These are phyloP conservation scores for Pichia norvegensis DNA, from an alignment of 1,139 yeast species.

Conservation along the genomic window DNA sequence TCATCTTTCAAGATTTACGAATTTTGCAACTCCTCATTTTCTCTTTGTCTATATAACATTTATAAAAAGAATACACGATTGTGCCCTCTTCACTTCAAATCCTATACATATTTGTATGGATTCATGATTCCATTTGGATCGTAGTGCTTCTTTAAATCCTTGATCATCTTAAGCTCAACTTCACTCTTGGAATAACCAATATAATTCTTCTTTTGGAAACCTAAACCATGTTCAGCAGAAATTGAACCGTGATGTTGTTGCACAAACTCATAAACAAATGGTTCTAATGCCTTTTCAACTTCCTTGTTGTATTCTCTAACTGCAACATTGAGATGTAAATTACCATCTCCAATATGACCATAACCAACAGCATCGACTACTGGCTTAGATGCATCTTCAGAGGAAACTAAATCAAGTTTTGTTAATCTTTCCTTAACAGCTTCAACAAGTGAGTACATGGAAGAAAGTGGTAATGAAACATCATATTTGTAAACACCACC, in stretches of 20 bases:
- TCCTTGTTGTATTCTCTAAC: conserved; percentile 74
- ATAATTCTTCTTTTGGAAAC: conserved; percentile 89
- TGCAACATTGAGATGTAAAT: conserved; percentile 83
- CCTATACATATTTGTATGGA: conserved; percentile 66
- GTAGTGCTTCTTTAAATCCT: conserved; percentile 64
- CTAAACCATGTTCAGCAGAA: conserved; percentile 95
- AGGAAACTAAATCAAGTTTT: conserved; percentile 53
- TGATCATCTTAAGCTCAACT: conserved; percentile 63
- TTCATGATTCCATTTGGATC: conserved; percentile 89
- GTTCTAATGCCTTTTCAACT: conserved; percentile 76
- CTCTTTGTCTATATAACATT: not conserved
- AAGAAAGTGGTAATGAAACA: conserved; percentile 77
- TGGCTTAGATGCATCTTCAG: conserved; percentile 55
- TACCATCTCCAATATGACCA: conserved; percentile 96
- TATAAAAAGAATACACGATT: not conserved
- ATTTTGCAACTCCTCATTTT: not conserved
- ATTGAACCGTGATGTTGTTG: conserved; percentile 69
- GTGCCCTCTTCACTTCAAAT: conserved; percentile 29
- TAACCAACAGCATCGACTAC: conserved; percentile 87
- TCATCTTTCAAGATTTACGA: too few relatives aligned
- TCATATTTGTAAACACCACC: conserved; percentile 98
- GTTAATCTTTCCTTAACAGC: conserved; percentile 55
- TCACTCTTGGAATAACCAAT: conserved; percentile 74
- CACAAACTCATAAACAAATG: conserved; percentile 91
- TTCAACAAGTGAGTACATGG: conserved; percentile 72